These are phyloP conservation scores for Exidia glandulosa DNA, from an alignment of 768 basidiomycete species.

Conservation along the genomic window DNA sequence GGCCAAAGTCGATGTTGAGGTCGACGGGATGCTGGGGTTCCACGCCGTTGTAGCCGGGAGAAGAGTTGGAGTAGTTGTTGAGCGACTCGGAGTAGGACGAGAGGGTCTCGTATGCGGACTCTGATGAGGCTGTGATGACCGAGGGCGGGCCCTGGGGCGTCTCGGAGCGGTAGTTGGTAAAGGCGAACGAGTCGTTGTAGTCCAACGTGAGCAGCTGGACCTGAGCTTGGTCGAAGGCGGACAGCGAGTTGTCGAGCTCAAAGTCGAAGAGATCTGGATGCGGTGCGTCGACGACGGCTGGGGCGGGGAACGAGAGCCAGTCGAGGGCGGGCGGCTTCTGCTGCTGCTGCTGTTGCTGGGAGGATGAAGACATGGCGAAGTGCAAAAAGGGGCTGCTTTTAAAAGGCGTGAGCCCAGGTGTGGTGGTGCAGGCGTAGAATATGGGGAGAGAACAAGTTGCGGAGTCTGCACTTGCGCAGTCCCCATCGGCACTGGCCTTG, in stretches of 20 bases:
- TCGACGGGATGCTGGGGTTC: conserved; percentile 52
- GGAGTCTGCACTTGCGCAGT: not conserved
- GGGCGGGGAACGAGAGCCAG: conserved; percentile 58
- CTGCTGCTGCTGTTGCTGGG: not conserved
- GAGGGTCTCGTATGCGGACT: conserved; percentile 60
- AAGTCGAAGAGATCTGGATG: conserved; percentile 76
- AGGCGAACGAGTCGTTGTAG: conserved; percentile 52
- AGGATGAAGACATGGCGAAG: not conserved
- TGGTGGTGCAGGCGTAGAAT: not conserved
- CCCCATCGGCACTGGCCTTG: not conserved
- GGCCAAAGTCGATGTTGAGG: conserved; percentile 63
- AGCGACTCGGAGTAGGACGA: conserved; percentile 61
- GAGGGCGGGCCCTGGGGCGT: conserved; percentile 64
- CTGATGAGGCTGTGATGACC: conserved; percentile 66
- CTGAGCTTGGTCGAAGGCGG: conserved; percentile 55
- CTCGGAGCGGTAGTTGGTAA: conserved; percentile 40
- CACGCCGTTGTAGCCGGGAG: conserved; percentile 29
- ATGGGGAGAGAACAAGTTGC: not conserved
- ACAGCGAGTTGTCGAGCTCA: conserved; percentile 65
- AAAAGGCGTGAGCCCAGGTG: not conserved
- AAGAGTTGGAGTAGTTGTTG: conserved; percentile 50
- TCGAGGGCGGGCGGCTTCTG: conserved; percentile 6
- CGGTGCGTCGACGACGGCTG: conserved; percentile 62
- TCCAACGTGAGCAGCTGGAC: conserved; percentile 43
- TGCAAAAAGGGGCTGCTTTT: not conserved